Percentiles rank a stretch among this genome's conserved stretches.
Conservation (phyloP, 139 green algal species). For the Tetraselmis chui region DNA sequence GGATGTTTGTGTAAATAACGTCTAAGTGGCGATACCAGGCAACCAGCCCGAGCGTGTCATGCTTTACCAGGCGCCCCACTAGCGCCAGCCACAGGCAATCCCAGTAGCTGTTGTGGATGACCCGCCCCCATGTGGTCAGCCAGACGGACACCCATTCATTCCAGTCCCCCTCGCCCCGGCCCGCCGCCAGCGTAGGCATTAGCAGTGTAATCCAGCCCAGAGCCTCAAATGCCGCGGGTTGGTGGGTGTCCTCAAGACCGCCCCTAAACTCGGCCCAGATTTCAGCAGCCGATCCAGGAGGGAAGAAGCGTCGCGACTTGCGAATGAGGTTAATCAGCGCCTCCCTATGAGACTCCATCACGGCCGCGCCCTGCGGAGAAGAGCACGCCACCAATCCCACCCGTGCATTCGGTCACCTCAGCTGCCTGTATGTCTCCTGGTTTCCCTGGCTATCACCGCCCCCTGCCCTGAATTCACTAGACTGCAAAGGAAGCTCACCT, state of each 20-base stretch:
- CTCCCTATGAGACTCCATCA: slow-evolving; percentile 27
- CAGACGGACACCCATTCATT: slow-evolving; percentile 41
- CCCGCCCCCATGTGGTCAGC: slow-evolving; percentile 40
- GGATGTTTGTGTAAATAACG: slow-evolving; percentile 45
- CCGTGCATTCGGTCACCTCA: background rate
- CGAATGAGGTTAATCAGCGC: slow-evolving; percentile 29
- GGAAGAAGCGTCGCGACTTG: slow-evolving; percentile 37
- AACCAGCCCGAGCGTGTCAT: slow-evolving; percentile 60
- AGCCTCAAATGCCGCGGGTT: slow-evolving; percentile 27
- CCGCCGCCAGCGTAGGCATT: slow-evolving; percentile 43
- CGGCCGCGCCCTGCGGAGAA: slow-evolving; percentile 12
- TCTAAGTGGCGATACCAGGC: slow-evolving; percentile 47
- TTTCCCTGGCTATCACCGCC: background rate
- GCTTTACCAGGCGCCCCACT: slow-evolving; percentile 54
- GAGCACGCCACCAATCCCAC: background rate
- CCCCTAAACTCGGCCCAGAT: slow-evolving; percentile 33
- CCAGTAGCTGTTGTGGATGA: slow-evolving; percentile 43
- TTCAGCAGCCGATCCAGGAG: slow-evolving; percentile 25
- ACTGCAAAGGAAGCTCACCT: slow-evolving; percentile 11
- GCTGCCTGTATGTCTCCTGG: background rate
- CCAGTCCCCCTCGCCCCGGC: slow-evolving; percentile 14
- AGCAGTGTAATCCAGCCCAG: slow-evolving; percentile 59
- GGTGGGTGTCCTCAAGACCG: slow-evolving; percentile 14
- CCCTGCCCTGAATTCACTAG: slow-evolving; percentile 1
- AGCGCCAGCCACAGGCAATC: slow-evolving; percentile 52